Conservation (phyloP, 1,139 yeast species). For the Taphrina communis region DNA sequence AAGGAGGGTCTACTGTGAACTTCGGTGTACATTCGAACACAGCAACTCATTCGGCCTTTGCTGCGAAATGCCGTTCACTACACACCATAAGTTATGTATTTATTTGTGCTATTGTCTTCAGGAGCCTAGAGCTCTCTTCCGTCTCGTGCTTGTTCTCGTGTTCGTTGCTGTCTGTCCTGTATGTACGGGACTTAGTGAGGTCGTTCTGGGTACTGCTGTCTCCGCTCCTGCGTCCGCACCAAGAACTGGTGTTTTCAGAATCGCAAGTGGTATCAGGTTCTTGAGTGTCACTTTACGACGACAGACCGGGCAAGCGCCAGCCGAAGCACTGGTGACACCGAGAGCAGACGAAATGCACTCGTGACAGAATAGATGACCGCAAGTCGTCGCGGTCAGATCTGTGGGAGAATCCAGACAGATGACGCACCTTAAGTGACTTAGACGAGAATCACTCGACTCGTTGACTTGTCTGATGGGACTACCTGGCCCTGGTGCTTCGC, state of each 20-base stretch:
- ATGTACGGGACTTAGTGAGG: neutral
- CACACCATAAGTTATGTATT: too few relatives aligned
- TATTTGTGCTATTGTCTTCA: neutral
- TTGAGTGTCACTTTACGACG: constrained; percentile 26
- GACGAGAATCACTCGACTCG: constrained; percentile 31
- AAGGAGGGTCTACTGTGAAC: too few relatives aligned
- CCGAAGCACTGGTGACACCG: constrained; percentile 16
- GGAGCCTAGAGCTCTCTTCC: neutral
- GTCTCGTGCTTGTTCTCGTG: constrained; percentile 7
- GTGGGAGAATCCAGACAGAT: constrained; percentile 38
- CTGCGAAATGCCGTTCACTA: too few relatives aligned
- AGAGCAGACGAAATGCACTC: constrained; percentile 23
- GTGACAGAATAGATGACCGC: constrained; percentile 39
- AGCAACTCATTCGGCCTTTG: too few relatives aligned
- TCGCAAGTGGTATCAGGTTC: constrained; percentile 29
- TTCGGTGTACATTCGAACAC: too few relatives aligned
- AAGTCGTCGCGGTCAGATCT: constrained; percentile 37
- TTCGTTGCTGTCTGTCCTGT: neutral
- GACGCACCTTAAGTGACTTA: constrained; percentile 32
- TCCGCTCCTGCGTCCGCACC: neutral
- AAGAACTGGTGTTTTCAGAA: constrained; percentile 14
- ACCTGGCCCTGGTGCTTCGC: neutral
- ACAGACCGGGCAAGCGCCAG: constrained; percentile 36
- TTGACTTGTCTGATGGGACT: constrained; percentile 29
- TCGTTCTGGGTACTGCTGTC: neutral